Evolutionary conservation across 2,329 filamentous ascomycete genomes (phyloP).

Genomic region (Cadophora luteo-olivacea): DNA sequence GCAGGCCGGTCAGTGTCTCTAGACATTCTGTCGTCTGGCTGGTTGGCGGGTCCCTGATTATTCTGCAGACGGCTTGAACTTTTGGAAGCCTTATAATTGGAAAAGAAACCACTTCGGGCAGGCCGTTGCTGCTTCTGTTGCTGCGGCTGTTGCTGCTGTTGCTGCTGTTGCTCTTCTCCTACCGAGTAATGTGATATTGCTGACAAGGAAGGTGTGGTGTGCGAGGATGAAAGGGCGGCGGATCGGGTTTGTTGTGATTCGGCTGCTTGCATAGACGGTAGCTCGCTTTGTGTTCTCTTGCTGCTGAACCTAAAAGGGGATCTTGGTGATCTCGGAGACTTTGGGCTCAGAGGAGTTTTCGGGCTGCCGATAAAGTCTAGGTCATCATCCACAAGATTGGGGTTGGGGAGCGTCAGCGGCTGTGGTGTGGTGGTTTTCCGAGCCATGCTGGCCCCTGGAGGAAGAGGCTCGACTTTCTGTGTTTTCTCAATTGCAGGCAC

Average conservation of each 20-base stretch:
- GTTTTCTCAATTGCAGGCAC: conserved; percentile 21
- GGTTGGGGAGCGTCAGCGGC: conserved; percentile 42
- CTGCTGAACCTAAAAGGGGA: conserved; percentile 42
- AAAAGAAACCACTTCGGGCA: conserved; percentile 49
- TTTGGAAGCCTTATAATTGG: conserved; percentile 54
- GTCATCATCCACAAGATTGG: conserved; percentile 27
- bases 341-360: conserved; percentile 38
- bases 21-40: conserved; percentile 45
- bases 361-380: conserved; percentile 32
- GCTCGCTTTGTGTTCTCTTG: conserved; percentile 37
- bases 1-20: conserved; percentile 43
- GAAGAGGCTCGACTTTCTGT: conserved; percentile 24
- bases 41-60: conserved; percentile 37
- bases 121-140: conserved; percentile 34
- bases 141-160: conserved; percentile 18
- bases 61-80: conserved; percentile 51
- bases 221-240: conserved; percentile 33
- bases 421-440: conserved; percentile 41
- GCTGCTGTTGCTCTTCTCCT: conserved; percentile 26
- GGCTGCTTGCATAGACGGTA: conserved; percentile 33
- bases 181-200: conserved; percentile 28
- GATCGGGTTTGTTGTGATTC: conserved; percentile 29
- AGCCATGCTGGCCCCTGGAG: conserved; percentile 38
- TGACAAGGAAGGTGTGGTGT: conserved; percentile 35
- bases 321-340: conserved; percentile 41